These are phyloP conservation scores for Tulasnella sp. DNA, from an alignment of 768 basidiomycete species.

Conservation along the genomic window DNA sequence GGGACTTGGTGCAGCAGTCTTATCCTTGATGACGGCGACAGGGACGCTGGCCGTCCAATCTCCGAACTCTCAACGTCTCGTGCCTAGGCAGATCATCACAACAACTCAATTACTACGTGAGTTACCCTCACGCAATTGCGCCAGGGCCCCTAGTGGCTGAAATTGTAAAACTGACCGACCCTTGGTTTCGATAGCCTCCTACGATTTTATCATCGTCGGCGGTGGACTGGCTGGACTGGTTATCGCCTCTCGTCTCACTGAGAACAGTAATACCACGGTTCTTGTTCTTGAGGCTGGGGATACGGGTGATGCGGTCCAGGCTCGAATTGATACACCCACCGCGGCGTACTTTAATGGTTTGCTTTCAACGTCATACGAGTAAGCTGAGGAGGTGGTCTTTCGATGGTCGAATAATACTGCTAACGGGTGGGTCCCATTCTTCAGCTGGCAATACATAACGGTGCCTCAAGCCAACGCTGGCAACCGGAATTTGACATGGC, in stretches of 20 bases:
- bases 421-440: too few relatives aligned
- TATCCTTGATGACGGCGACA: neutral
- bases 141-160: neutral
- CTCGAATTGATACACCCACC: slow-evolving; percentile 36
- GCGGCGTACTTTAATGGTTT: slow-evolving; percentile 44
- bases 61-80: neutral
- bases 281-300: slow-evolving; percentile 16
- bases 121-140: too few relatives aligned
- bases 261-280: slow-evolving; percentile 10
- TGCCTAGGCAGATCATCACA: too few relatives aligned
- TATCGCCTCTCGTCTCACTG: slow-evolving; percentile 14
- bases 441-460: slow-evolving; percentile 40
- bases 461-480: slow-evolving; percentile 36
- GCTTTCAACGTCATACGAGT: slow-evolving; percentile 36
- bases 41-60: neutral
- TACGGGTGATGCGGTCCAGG: slow-evolving; percentile 7
- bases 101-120: too few relatives aligned
- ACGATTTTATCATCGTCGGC: slow-evolving; percentile 16
- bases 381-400: too few relatives aligned
- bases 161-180: neutral
- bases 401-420: neutral
- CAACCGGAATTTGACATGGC: slow-evolving; percentile 34
- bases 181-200: neutral
- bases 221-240: slow-evolving; percentile 16
- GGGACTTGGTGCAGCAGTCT: neutral